Conservation (phyloP, 1,139 yeast species). For the Suhomyces coccinellae region DNA sequence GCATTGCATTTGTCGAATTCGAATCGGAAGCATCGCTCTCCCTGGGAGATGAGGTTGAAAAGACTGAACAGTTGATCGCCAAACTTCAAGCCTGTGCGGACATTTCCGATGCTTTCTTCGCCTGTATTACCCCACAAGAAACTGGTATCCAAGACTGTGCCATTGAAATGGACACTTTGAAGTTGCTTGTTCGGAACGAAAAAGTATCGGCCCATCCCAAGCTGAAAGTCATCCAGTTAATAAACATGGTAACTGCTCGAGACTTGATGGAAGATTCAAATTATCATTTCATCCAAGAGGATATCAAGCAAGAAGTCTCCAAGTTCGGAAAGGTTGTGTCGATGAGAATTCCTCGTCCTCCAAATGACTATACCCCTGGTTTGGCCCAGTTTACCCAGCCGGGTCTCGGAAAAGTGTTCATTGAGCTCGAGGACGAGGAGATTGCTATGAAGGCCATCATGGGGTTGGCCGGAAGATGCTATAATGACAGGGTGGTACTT, state of each 20-base stretch:
- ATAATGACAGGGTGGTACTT: constrained; percentile 68
- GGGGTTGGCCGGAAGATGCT: constrained; percentile 66
- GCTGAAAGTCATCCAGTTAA: constrained; percentile 61
- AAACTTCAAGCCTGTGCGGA: constrained; percentile 18
- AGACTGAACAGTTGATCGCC: constrained; percentile 19
- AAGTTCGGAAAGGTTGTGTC: constrained; percentile 55
- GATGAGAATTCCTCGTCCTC: constrained; percentile 68
- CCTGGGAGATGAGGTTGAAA: constrained; percentile 17
- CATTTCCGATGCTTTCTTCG: constrained; percentile 30
- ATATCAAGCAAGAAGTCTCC: constrained; percentile 53
- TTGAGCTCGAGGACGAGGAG: constrained; percentile 57
- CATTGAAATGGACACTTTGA: constrained; percentile 34
- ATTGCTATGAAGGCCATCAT: constrained; percentile 59
- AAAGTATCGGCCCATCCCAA: constrained; percentile 36
- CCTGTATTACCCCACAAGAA: constrained; percentile 32
- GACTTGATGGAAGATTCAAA: constrained; percentile 58
- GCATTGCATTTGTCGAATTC: constrained; percentile 44
- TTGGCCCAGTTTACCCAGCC: constrained; percentile 47
- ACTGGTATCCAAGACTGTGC: constrained; percentile 41
- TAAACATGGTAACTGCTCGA: constrained; percentile 65
- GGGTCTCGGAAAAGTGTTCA: constrained; percentile 72
- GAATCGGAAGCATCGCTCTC: constrained; percentile 19
- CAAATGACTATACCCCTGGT: constrained; percentile 48
- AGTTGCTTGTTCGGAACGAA: constrained; percentile 37
- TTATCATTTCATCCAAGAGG: constrained; percentile 51